Base-by-base conservation (phyloP, 805 yeast genomes). In the Candida sakaeoensis region DNA sequence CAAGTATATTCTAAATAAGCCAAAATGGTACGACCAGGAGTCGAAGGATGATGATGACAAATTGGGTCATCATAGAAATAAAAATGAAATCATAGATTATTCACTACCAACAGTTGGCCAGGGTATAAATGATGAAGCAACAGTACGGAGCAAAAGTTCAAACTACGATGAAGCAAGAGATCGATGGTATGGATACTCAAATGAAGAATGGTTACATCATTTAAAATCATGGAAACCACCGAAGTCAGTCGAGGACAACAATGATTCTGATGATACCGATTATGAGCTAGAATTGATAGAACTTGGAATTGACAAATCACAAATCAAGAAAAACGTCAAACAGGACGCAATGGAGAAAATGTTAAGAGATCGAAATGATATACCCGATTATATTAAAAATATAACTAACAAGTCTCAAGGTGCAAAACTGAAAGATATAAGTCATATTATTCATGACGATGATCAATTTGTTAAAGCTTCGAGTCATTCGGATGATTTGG, bases 121-220 rank as follows among this genome's bases (percentile, higher is more conserved):
- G 1, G 88, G 88, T 6, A 80, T 82, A 23, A 46, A 50, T 1
- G 85, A 82, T 58, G 53, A 39, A 30, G 37, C 43, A 9, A 48
- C 47, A 4, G 50, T 54, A 3, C 53, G 59, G 9, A 54, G 57
- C 5, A 55, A 59, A 35, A 58, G 52, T 36, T 61, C 53, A 2
- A 63, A 59, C 19, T 86, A 80, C 72, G 95, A 85, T 51, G 74
- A 80, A 8, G 82, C 81, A 46, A 63, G 89, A 43, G 95, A 86
- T 58, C 68, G 87, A 43, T 86, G 93, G 95, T 83, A 75, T 53
- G 95, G 95, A 0, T 85, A 78, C 54, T 80, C 82, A 33, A 70
- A 77, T 1, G 64, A 68, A 8, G 87, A 83, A 39, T 85, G 84
- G 65, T 74, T 70, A 35, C 61, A 68, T 9, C 72, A 75, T 22